phyloP scores from a whole-genome alignment of 371 early-diverging fungal genomes.

The Mucor indicus region DNA sequence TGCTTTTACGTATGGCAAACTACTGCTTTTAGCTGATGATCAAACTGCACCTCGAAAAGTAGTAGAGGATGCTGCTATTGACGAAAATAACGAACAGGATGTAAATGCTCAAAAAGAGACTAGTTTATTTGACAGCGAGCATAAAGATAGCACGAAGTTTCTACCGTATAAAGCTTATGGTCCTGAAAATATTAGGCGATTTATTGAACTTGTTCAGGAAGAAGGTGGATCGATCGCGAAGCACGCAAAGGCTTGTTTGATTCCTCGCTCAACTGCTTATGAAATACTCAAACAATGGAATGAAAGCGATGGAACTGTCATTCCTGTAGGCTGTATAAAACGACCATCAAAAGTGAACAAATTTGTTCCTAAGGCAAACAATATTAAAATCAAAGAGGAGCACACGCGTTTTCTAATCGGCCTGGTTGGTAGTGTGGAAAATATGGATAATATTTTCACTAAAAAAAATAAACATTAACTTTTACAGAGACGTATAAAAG shows the following conservation, averaged over 20 bases:
- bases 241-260: neutral
- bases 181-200: no score
- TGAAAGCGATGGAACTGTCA: neutral
- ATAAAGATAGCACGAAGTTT: no score
- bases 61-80: no score
- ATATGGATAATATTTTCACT: no score
- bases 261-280: neutral
- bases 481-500: no score
- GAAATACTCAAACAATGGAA: neutral
- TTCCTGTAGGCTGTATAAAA: neutral
- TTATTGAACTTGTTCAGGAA: neutral
- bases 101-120: no score
- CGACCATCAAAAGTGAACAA: neutral
- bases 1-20: conserved; percentile 1
- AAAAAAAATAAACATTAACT: no score
- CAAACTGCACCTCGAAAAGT: conserved; percentile 1
- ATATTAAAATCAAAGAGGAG: neutral
- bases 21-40: neutral
- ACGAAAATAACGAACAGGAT: no score
- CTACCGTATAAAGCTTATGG: neutral
- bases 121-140: no score
- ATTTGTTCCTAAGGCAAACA: neutral
- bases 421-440: neutral
- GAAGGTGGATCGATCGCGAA: neutral
- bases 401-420: neutral